These are phyloP conservation scores for Guillardia theta DNA, from an alignment of 78 protist genomes.

Conservation along the genomic window DNA sequence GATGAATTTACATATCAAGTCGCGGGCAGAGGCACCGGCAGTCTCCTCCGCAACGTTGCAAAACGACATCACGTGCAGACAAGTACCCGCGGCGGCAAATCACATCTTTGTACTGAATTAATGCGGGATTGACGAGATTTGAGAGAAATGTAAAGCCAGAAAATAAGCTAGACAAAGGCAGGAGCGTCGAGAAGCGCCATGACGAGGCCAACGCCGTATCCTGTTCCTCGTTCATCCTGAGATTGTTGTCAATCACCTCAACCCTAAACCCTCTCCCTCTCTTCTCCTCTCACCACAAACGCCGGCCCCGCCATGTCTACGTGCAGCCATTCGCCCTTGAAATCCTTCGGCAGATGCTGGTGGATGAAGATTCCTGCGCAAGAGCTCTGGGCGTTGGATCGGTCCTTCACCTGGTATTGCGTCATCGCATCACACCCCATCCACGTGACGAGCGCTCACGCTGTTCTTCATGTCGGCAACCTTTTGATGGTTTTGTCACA, in stretches of 20 bases:
- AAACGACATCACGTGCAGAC: too few species aligned
- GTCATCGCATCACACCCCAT: too few species aligned
- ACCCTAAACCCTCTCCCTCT: neutral
- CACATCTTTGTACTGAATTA: neutral
- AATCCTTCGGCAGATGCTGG: neutral
- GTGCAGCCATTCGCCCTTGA: neutral
- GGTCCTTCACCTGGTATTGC: too few species aligned
- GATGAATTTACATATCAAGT: too few species aligned
- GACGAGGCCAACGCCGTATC: neutral
- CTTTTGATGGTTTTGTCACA: neutral
- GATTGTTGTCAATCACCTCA: neutral
- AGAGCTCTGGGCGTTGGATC: slow-evolving; percentile 48
- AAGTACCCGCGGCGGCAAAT: too few species aligned
- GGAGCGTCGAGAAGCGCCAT: neutral
- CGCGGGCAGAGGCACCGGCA: too few species aligned
- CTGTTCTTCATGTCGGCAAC: slow-evolving; percentile 54
- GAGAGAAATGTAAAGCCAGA: neutral
- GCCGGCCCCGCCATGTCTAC: neutral
- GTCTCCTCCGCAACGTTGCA: too few species aligned
- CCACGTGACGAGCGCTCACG: too few species aligned
- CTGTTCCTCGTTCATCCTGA: neutral
- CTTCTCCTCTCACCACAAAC: neutral
- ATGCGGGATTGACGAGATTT: neutral
- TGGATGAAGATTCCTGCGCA: slow-evolving; percentile 46
- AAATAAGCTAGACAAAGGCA: neutral